Conservation (phyloP, 208 protist genomes). For the Acanthamoeba divionensis region DNA sequence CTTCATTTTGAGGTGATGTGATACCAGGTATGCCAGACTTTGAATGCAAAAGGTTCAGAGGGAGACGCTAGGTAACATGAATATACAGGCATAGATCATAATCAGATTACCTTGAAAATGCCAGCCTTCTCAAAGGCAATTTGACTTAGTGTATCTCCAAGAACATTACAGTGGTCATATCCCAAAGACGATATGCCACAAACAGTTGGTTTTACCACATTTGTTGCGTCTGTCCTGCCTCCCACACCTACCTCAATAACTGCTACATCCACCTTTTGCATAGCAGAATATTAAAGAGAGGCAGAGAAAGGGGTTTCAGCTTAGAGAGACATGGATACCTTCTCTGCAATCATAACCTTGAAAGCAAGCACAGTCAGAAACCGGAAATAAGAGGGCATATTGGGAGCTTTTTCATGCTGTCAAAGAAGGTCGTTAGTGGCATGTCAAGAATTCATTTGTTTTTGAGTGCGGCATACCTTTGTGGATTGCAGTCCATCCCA, state of each 20-base stretch:
- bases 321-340: neutral
- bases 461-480: no score
- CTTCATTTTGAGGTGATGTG: conserved; percentile 3
- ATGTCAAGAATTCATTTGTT: no score
- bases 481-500: conserved; percentile 10
- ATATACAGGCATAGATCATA: neutral
- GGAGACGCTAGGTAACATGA: neutral
- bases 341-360: conserved; percentile 58
- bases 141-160: conserved; percentile 90
- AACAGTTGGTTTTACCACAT: conserved; percentile 86
- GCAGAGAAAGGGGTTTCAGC: neutral
- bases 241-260: conserved; percentile 94
- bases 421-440: neutral
- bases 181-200: conserved; percentile 89
- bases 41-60: neutral
- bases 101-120: conserved; percentile 84
- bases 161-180: conserved; percentile 90
- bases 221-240: conserved; percentile 89
- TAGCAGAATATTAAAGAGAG: neutral
- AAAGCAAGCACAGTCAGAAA: conserved; percentile 71
- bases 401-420: neutral
- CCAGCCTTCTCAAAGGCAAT: conserved; percentile 92
- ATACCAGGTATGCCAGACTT: neutral
- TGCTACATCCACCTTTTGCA: conserved; percentile 81
- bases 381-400: conserved; percentile 72